These are phyloP conservation scores for Articulospora tetracladia DNA, from an alignment of 495 filamentous ascomycete species.

Conservation along the genomic window DNA sequence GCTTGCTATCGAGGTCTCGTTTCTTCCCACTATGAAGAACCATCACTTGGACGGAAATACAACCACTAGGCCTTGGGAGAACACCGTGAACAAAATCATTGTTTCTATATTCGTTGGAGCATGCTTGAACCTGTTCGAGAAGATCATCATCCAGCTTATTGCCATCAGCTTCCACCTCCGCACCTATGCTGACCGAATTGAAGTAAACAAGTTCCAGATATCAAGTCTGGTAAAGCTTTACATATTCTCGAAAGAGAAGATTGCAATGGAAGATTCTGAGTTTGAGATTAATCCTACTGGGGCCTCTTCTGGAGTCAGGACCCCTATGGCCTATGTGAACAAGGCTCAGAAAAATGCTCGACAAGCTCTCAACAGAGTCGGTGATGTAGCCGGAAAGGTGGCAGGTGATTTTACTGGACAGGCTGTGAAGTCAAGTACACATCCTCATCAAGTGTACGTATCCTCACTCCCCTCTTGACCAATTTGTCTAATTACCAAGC, in stretches of 20 bases:
- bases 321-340: slow-evolving; percentile 65
- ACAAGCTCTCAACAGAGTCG: slow-evolving; percentile 71
- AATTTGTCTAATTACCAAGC: slow-evolving; percentile 10
- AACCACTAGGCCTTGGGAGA: slow-evolving; percentile 64
- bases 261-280: slow-evolving; percentile 67
- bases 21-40: slow-evolving; percentile 66
- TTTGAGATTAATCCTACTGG: slow-evolving; percentile 48
- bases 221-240: slow-evolving; percentile 79
- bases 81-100: slow-evolving; percentile 80
- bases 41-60: slow-evolving; percentile 62
- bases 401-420: slow-evolving; percentile 94
- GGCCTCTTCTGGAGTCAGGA: slow-evolving; percentile 54
- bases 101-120: slow-evolving; percentile 76
- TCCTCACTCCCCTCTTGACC: slow-evolving; percentile 1
- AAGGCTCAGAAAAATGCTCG: slow-evolving; percentile 66
- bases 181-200: slow-evolving; percentile 89
- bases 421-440: slow-evolving; percentile 65
- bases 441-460: slow-evolving; percentile 71
- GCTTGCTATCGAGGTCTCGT: slow-evolving; percentile 73
- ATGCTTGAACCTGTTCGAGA: slow-evolving; percentile 81
- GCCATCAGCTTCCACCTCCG: slow-evolving; percentile 88
- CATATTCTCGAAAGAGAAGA: slow-evolving; percentile 68
- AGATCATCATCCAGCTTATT: slow-evolving; percentile 93
- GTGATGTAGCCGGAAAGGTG: slow-evolving; percentile 83
- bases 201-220: slow-evolving; percentile 88